Percentiles rank a stretch among this genome's conserved stretches.
Conservation (phyloP, 1,139 yeast genomes). For the Maudiozyma humilis region DNA sequence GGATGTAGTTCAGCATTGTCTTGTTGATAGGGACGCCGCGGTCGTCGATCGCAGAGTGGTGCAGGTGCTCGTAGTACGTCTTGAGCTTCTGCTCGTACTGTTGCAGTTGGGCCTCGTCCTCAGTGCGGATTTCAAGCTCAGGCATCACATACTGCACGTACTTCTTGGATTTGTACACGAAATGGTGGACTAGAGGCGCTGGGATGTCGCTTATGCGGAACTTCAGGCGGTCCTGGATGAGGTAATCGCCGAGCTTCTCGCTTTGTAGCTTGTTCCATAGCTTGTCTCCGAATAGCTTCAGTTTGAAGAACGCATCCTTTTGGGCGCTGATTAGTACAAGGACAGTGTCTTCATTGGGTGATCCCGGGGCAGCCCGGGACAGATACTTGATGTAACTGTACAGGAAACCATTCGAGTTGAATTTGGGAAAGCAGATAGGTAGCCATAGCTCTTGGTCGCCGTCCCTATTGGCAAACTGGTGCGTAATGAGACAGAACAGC, state of each 20-base stretch:
- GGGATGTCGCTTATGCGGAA: constrained; percentile 45
- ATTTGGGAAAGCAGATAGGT: constrained; percentile 86
- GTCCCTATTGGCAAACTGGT: constrained; percentile 31
- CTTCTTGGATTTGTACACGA: constrained; percentile 62
- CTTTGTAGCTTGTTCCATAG: constrained; percentile 40
- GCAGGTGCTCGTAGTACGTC: constrained; percentile 24
- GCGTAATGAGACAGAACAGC: constrained; percentile 53
- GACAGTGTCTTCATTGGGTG: constrained; percentile 38
- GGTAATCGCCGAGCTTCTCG: constrained; percentile 32
- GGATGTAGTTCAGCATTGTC: constrained; percentile 26
- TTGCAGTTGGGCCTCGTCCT: neutral
- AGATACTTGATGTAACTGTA: constrained; percentile 69
- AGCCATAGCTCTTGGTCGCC: constrained; percentile 76
- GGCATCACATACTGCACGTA: constrained; percentile 50
- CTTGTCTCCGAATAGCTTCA: constrained; percentile 51
- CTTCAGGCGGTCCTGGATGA: constrained; percentile 33
- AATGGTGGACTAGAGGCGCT: constrained; percentile 64
- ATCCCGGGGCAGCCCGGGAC: constrained; percentile 7
- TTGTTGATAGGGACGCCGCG: constrained; percentile 22
- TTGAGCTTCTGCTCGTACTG: constrained; percentile 20
- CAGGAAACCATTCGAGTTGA: constrained; percentile 79
- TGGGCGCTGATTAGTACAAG: constrained; percentile 74
- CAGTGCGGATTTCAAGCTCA: constrained; percentile 12
- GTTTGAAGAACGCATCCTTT: constrained; percentile 69
- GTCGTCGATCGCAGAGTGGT: constrained; percentile 21